Evolutionary conservation across 345 rosid genomes (phyloP).

Genomic region (Eucalyptus regnans): DNA sequence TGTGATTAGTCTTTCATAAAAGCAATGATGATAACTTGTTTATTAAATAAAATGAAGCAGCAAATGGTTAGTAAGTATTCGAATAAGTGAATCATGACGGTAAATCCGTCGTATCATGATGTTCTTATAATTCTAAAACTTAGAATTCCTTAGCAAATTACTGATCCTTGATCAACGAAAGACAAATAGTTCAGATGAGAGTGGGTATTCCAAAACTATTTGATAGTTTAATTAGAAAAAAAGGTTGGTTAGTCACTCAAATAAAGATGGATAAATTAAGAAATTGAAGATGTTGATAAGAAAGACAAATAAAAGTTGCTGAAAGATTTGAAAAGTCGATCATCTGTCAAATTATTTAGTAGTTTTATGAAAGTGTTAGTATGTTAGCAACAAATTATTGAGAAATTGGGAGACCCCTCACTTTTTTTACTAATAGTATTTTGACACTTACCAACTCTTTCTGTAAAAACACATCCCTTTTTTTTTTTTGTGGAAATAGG

Average conservation of each 20-base stretch:
- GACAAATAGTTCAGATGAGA: too few species aligned
- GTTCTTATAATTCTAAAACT: background rate
- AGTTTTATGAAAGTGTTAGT: background rate
- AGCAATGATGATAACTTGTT: background rate
- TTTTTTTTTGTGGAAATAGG: background rate
- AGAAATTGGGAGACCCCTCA: background rate
- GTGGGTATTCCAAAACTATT: too few species aligned
- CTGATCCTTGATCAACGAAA: background rate
- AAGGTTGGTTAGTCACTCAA: too few species aligned
- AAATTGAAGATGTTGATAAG: background rate
- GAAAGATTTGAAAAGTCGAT: background rate
- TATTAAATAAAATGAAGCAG: background rate
- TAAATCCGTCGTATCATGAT: too few species aligned
- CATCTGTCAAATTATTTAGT: background rate
- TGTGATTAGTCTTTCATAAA: background rate
- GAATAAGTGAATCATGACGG: too few species aligned
- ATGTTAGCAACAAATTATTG: background rate
- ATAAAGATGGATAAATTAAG: too few species aligned
- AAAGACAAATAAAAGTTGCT: background rate
- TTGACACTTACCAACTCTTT: background rate
- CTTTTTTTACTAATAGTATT: background rate
- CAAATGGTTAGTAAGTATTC: background rate
- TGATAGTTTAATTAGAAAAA: too few species aligned
- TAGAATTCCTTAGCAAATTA: background rate
- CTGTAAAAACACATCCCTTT: background rate